Evolutionary conservation across 345 rosid species (phyloP).

Genomic region (Rubroshorea leprosula): DNA sequence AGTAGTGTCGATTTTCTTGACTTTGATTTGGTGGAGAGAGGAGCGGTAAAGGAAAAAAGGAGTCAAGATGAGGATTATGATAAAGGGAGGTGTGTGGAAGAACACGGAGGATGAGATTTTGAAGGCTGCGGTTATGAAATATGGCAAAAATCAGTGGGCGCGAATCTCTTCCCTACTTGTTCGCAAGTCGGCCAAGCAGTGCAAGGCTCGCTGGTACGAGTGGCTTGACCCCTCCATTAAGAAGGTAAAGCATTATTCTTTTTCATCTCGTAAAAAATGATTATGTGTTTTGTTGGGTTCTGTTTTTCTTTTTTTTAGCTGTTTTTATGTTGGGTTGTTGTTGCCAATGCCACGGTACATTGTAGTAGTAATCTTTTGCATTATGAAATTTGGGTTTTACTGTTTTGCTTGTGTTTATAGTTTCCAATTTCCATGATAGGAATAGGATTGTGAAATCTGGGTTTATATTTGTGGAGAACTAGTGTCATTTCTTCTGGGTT

Average conservation of each 20-base stretch:
- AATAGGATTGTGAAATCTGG: no score
- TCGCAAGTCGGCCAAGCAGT: conserved; percentile 98
- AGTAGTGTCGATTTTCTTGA: no score
- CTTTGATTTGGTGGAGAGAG: no score
- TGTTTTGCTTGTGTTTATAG: no score
- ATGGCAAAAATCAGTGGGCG: conserved; percentile 99
- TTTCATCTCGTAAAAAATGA: background rate
- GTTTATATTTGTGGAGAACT: no score
- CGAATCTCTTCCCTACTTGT: conserved; percentile 94
- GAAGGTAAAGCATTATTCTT: conserved; percentile 42
- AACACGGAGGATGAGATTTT: conserved; percentile 99
- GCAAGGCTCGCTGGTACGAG: conserved; percentile 99
- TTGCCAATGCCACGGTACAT: no score
- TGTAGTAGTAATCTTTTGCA: no score
- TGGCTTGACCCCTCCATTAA: conserved; percentile 99
- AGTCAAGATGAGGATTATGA: conserved; percentile 98
- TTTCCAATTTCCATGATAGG: no score
- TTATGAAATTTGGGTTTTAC: no score
- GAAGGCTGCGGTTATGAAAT: conserved; percentile 98
- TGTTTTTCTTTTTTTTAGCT: background rate
- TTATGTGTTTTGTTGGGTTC: background rate
- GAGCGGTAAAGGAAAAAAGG: no score
- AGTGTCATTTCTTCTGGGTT: no score
- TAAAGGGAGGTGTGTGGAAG: conserved; percentile 99
- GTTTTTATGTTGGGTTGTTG: background rate